Percentiles rank a stretch among this genome's conserved stretches.
phyloP scores from a whole-genome alignment of 495 filamentous ascomycete genomes.

The Neurospora discreta region DNA sequence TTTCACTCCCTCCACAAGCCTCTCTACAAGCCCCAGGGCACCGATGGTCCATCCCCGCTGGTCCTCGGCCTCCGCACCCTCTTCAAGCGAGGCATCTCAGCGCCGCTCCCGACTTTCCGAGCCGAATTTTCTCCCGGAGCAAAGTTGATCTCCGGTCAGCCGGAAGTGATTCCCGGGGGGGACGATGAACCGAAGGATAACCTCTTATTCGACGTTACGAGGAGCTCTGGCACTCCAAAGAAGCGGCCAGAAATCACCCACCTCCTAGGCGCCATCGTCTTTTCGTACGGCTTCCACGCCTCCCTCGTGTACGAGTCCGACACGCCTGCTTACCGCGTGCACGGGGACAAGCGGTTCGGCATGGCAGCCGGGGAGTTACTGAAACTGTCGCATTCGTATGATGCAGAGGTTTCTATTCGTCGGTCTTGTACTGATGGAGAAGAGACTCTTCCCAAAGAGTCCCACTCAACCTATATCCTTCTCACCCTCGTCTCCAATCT shows the following conservation, averaged over 20 bases:
- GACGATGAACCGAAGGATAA: neutral
- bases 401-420: slow-evolving; percentile 41
- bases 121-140: slow-evolving; percentile 59
- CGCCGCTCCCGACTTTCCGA: slow-evolving; percentile 42
- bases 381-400: slow-evolving; percentile 54
- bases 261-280: slow-evolving; percentile 70
- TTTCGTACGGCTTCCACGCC: slow-evolving; percentile 81
- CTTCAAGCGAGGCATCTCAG: slow-evolving; percentile 35
- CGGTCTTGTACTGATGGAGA: neutral
- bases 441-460: neutral
- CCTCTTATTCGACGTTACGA: neutral
- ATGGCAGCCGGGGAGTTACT: slow-evolving; percentile 72
- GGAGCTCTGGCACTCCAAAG: too few species aligned
- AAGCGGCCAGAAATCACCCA: slow-evolving; percentile 7
- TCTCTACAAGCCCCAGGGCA: slow-evolving; percentile 3
- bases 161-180: slow-evolving; percentile 12
- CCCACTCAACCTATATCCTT: slow-evolving; percentile 50
- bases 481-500: slow-evolving; percentile 65
- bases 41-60: slow-evolving; percentile 17
- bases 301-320: slow-evolving; percentile 81
- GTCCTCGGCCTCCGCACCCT: slow-evolving; percentile 46
- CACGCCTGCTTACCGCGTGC: slow-evolving; percentile 60
- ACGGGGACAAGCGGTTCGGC: slow-evolving; percentile 65
- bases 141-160: slow-evolving; percentile 35
- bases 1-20: slow-evolving; percentile 52